These are phyloP conservation scores for Cladosporium sp. DNA, from an alignment of 2,329 filamentous ascomycete genomes.

Conservation along the genomic window DNA sequence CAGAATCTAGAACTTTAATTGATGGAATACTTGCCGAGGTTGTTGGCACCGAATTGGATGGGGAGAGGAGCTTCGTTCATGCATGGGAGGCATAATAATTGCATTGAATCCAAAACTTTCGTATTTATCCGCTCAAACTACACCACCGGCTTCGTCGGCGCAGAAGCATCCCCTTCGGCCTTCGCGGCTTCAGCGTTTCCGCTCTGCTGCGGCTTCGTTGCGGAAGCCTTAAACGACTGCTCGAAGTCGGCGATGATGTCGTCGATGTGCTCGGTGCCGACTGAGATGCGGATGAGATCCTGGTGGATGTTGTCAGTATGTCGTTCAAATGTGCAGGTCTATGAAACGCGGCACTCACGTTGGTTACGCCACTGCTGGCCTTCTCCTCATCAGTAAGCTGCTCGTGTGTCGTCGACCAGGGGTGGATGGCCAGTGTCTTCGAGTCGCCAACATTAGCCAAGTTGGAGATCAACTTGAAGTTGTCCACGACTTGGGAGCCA, in stretches of 20 bases:
- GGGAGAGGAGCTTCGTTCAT: too few relatives aligned
- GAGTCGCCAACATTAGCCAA: conserved; percentile 94
- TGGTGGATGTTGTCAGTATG: conserved; percentile 32
- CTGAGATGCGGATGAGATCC: conserved; percentile 91
- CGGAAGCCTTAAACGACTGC: conserved; percentile 69
- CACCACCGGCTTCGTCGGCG: conserved; percentile 22
- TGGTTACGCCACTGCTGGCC: conserved; percentile 71
- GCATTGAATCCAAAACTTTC: not conserved
- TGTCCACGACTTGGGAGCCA: conserved; percentile 84
- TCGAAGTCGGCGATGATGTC: conserved; percentile 96
- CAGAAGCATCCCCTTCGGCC: conserved; percentile 21
- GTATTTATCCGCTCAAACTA: not conserved
- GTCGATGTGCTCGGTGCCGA: conserved; percentile 94
- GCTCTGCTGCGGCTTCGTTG: conserved; percentile 37
- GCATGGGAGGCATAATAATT: too few relatives aligned
- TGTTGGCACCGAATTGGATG: not conserved
- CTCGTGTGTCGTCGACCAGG: conserved; percentile 92
- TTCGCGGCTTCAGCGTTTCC: conserved; percentile 23
- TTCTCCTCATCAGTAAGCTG: conserved; percentile 83
- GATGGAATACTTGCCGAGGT: not conserved
- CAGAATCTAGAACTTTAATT: not conserved
- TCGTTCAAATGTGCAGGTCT: not conserved
- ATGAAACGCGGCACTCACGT: conserved; percentile 17
- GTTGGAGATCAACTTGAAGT: conserved; percentile 92
- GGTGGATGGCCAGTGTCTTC: conserved; percentile 92